Evolutionary conservation across 1,284 basidiomycete genomes (phyloP).

Genomic region (Exobasidium cylindrosporum): DNA sequence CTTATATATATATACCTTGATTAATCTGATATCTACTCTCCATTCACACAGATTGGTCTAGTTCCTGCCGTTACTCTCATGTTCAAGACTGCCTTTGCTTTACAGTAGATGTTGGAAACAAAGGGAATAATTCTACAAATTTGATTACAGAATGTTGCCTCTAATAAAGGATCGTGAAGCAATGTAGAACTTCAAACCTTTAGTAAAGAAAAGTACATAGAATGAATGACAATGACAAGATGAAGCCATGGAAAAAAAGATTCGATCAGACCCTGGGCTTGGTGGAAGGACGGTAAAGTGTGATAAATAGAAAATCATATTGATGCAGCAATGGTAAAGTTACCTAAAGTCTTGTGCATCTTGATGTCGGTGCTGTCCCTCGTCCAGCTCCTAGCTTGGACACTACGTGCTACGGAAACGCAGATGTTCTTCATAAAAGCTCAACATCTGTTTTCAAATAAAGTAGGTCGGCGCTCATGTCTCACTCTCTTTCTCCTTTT

Average conservation of each 20-base stretch:
- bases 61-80: not conserved
- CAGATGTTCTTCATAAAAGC: not conserved
- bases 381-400: too few relatives aligned
- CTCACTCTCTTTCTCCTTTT: not conserved
- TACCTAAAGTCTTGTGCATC: too few relatives aligned
- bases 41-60: not conserved
- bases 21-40: too few relatives aligned
- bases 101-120: too few relatives aligned
- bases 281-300: too few relatives aligned
- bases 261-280: not conserved
- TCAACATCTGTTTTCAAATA: not conserved
- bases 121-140: not conserved
- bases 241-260: too few relatives aligned
- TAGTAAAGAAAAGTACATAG: not conserved
- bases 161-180: too few relatives aligned
- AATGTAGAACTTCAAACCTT: not conserved
- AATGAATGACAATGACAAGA: not conserved
- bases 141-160: conserved; percentile 1
- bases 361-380: too few relatives aligned
- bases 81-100: conserved; percentile 1
- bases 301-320: too few relatives aligned
- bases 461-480: too few relatives aligned
- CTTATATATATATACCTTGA: not conserved
- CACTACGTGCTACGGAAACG: not conserved
- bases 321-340: too few relatives aligned